These are phyloP conservation scores for Botrytis galanthina DNA, from an alignment of 2,329 filamentous ascomycete species.

Conservation along the genomic window DNA sequence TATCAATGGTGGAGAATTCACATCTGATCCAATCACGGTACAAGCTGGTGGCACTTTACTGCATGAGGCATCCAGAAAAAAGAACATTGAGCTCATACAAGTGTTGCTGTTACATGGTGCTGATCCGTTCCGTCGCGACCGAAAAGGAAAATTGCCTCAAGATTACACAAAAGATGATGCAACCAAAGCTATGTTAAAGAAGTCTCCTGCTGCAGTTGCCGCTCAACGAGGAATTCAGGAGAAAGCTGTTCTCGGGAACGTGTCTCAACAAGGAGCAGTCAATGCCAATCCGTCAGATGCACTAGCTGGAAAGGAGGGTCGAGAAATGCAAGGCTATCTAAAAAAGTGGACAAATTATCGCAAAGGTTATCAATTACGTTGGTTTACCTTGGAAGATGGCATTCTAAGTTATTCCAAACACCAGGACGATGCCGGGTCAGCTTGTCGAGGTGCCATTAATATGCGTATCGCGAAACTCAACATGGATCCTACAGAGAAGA, in stretches of 20 bases:
- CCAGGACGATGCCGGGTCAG: conserved; percentile 93
- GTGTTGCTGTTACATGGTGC: conserved; percentile 89
- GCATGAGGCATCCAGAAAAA: conserved; percentile 88
- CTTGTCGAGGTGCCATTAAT: conserved; percentile 96
- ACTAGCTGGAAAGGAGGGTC: conserved; percentile 76
- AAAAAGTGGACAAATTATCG: conserved; percentile 99
- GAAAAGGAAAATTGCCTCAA: conserved; percentile 92
- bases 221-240: conserved; percentile 96
- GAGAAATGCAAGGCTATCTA: conserved; percentile 97
- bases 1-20: conserved; percentile 87
- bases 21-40: conserved; percentile 73
- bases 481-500: conserved; percentile 97
- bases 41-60: conserved; percentile 87
- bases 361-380: conserved; percentile 91
- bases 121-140: conserved; percentile 91
- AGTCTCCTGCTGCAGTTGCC: conserved; percentile 88
- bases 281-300: conserved; percentile 56
- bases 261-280: conserved; percentile 51
- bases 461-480: conserved; percentile 94
- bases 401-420: conserved; percentile 99
- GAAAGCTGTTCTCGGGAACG: conserved; percentile 86
- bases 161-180: conserved; percentile 94
- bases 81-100: conserved; percentile 83
- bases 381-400: conserved; percentile 97
- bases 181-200: conserved; percentile 85